These are phyloP conservation scores for Schrenkiella parvula DNA, from an alignment of 345 rosid species.

Conservation along the genomic window DNA sequence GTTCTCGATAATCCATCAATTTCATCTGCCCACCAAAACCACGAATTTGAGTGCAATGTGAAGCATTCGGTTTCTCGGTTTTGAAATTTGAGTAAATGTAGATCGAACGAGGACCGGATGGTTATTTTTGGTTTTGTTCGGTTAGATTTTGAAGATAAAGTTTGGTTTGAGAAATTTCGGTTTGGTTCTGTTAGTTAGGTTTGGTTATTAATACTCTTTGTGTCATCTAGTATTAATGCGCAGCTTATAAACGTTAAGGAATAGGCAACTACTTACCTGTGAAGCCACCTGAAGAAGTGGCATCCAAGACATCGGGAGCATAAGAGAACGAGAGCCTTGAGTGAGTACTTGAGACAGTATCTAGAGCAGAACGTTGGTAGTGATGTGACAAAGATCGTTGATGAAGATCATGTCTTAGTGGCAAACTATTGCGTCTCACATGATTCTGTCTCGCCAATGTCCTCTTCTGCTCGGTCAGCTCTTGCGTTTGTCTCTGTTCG, in stretches of 20 bases:
- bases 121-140: not conserved
- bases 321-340: conserved; percentile 59
- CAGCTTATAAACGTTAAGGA: not conserved
- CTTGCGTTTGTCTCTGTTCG: conserved; percentile 52
- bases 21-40: conserved; percentile 36
- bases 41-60: not conserved
- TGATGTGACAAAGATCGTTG: conserved; percentile 50
- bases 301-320: conserved; percentile 44
- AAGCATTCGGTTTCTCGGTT: not conserved
- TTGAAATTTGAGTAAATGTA: not conserved
- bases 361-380: conserved; percentile 39
- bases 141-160: not conserved
- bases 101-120: not conserved
- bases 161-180: not conserved
- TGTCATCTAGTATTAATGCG: not conserved
- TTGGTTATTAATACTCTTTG: too few species aligned
- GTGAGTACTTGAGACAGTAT: conserved; percentile 34
- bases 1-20: conserved; percentile 39
- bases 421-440: conserved; percentile 25
- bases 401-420: conserved; percentile 28
- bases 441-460: conserved; percentile 30
- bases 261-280: conserved; percentile 37
- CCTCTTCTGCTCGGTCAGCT: conserved; percentile 32
- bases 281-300: conserved; percentile 40
- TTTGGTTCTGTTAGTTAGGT: not conserved